Base-by-base conservation (phyloP, 495 filamentous ascomycete species). In the Penicillium paxilli region DNA sequence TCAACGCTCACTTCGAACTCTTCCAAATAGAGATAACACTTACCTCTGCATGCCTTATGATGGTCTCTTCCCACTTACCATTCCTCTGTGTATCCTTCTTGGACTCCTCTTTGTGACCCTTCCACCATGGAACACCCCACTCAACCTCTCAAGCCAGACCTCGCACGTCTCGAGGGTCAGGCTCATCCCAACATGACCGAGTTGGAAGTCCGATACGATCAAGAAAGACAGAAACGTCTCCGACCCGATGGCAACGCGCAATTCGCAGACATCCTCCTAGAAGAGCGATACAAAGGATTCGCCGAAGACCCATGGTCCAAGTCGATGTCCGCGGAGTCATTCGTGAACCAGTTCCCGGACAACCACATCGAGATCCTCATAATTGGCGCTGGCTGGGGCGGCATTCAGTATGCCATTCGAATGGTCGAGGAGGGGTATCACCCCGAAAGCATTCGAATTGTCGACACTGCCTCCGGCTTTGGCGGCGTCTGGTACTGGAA, bases 401-500 rank as follows among this genome's bases (percentile, higher is more conserved):
- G 80, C 1, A 55, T 83, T 12, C 51, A 77, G 3, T 69, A 63
- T 24, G 81, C 81, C 0, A 74, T 79, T 2, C 73, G 76, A 5
- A 67, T 85, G 40, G 65, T 82, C 38, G 50, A 84, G 44, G 64
- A 72, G 5, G 81, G 81, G 0, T 59, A 80, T 12, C 9, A 12
- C 1, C 17, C 47, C 0, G 62, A 77, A 1, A 78, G 84, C 19
- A 72, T 86, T n/a, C 66, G 69, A 1, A 59, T 81, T 5, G 59
- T 80, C 44, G 81, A 85, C 54, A 58, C 68, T 3, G 55, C 55
- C 14, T 55, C 51, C 41, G 52, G 59, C 4, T 71, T 80, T 40
- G 82, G 82, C 1, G 82, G 82, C 0, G 79, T 77, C 10, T 82
- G 77, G 80, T 75, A 74, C 58, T 74, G 66, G 69, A 72, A 75